These are phyloP conservation scores for Amaranthus palmeri DNA, from an alignment of 148 eudicot species.

Conservation along the genomic window DNA sequence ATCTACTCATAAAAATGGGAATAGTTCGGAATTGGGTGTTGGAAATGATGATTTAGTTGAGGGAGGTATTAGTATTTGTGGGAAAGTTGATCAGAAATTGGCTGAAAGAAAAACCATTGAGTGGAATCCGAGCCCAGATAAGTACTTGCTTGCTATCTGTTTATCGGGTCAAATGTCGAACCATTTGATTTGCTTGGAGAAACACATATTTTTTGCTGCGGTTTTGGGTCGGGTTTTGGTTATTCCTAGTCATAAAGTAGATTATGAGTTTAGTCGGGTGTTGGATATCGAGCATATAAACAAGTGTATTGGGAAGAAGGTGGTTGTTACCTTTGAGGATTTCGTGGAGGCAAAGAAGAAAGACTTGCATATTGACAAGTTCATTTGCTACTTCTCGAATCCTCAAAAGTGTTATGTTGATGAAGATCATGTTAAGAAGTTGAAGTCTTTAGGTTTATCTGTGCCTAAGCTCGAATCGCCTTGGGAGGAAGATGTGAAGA, in stretches of 20 bases:
- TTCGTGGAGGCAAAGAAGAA: constrained; percentile 61
- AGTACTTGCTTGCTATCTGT: constrained; percentile 79
- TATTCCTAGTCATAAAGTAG: constrained; percentile 79
- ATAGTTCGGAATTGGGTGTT: constrained; percentile 30
- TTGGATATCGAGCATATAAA: constrained; percentile 89
- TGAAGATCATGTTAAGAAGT: constrained; percentile 74
- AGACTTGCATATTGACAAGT: constrained; percentile 60
- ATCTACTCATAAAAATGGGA: constrained; percentile 49
- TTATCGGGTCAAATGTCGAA: constrained; percentile 94
- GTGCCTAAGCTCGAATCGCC: constrained; percentile 73
- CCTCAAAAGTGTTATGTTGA: constrained; percentile 72
- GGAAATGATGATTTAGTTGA: constrained; percentile 38
- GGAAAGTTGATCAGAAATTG: constrained; percentile 52
- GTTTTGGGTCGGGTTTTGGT: constrained; percentile 70
- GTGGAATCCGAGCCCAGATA: constrained; percentile 73
- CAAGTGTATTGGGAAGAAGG: constrained; percentile 82
- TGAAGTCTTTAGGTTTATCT: constrained; percentile 71
- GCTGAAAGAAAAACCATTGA: constrained; percentile 60
- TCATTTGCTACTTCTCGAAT: constrained; percentile 75
- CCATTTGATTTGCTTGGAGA: constrained; percentile 91
- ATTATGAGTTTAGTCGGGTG: constrained; percentile 61
- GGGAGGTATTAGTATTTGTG: constrained; percentile 38
- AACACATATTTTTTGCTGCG: constrained; percentile 99
- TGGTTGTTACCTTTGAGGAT: constrained; percentile 75
- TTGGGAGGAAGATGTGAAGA: constrained; percentile 89